Percentiles rank a stretch among this genome's conserved stretches.
phyloP scores from a whole-genome alignment of 192 early-diverging fungal genomes.

The Chytriomyces confervae region DNA sequence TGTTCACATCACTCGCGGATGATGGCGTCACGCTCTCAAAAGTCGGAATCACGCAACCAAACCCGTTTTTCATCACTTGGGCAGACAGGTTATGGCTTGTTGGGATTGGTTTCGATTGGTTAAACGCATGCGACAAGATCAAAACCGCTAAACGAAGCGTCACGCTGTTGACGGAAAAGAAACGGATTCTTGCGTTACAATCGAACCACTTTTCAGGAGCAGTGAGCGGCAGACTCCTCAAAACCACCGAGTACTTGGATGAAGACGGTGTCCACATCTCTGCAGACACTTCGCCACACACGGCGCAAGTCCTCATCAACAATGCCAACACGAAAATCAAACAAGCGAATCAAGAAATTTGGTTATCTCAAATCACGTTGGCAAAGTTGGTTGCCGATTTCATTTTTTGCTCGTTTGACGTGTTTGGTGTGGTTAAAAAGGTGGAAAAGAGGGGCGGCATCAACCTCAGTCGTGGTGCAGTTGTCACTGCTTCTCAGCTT shows the following conservation, averaged over 20 bases:
- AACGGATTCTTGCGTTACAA: slow-evolving; percentile 11
- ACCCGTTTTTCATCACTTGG: slow-evolving; percentile 1
- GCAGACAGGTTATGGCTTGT: slow-evolving; percentile 32
- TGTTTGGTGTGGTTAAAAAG: slow-evolving; percentile 39
- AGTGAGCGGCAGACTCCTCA: neutral
- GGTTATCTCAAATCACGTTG: slow-evolving; percentile 62
- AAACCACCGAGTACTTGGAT: slow-evolving; percentile 8
- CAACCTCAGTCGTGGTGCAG: neutral
- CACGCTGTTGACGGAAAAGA: slow-evolving; percentile 6
- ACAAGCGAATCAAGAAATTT: slow-evolving; percentile 50
- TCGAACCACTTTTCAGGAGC: neutral
- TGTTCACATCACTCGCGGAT: slow-evolving; percentile 12
- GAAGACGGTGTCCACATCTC: neutral
- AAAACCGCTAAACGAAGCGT: neutral
- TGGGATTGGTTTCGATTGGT: slow-evolving; percentile 32
- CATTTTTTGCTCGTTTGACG: slow-evolving; percentile 70
- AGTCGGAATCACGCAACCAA: neutral
- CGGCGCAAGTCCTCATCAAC: neutral
- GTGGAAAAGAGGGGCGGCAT: slow-evolving; percentile 9
- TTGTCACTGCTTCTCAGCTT: neutral
- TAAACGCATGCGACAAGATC: neutral
- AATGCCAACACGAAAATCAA: slow-evolving; percentile 24
- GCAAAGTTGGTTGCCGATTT: slow-evolving; percentile 73
- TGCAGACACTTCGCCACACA: slow-evolving; percentile 17
- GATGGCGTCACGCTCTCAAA: slow-evolving; percentile 23